Conservation (phyloP, 2,329 filamentous ascomycete species). For the Pseudocercospora pini-densiflorae region DNA sequence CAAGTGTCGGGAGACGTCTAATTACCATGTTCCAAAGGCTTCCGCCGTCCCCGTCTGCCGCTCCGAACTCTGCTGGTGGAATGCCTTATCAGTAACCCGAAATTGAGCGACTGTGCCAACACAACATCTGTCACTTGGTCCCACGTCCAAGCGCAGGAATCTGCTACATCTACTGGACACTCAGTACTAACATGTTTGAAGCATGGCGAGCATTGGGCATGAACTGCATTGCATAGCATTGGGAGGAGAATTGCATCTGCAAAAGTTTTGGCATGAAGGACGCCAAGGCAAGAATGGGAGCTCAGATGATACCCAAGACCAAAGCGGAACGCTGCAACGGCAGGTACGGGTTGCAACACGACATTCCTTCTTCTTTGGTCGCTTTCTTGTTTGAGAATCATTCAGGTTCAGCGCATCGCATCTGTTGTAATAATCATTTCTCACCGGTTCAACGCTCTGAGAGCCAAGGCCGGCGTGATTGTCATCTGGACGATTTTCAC, state of each 20-base stretch:
- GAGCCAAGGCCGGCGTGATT: not conserved
- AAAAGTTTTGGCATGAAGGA: not conserved
- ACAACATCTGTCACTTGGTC: not conserved
- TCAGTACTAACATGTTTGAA: not conserved
- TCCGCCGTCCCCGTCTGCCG: conserved; percentile 20
- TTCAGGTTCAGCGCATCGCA: not conserved
- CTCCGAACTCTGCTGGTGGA: conserved; percentile 5
- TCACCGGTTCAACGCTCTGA: not conserved
- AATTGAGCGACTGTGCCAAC: no score
- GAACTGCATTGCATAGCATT: conserved; percentile 11
- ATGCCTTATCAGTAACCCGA: conserved; percentile 19
- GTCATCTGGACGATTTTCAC: not conserved
- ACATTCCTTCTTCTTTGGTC: not conserved
- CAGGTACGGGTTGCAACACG: not conserved
- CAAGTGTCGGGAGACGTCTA: conserved; percentile 74
- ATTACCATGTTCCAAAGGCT: conserved; percentile 69
- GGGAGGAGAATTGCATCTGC: not conserved
- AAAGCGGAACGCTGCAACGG: not conserved
- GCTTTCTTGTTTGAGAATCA: not conserved
- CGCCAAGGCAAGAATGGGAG: not conserved
- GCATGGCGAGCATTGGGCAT: conserved; percentile 1
- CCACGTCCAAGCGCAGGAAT: not conserved
- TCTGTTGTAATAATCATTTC: not conserved
- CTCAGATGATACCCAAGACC: conserved; percentile 4
- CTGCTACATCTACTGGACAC: no score